Evolutionary conservation across 2,329 filamentous ascomycete genomes (phyloP).

Genomic region (Botryotinia convoluta): DNA sequence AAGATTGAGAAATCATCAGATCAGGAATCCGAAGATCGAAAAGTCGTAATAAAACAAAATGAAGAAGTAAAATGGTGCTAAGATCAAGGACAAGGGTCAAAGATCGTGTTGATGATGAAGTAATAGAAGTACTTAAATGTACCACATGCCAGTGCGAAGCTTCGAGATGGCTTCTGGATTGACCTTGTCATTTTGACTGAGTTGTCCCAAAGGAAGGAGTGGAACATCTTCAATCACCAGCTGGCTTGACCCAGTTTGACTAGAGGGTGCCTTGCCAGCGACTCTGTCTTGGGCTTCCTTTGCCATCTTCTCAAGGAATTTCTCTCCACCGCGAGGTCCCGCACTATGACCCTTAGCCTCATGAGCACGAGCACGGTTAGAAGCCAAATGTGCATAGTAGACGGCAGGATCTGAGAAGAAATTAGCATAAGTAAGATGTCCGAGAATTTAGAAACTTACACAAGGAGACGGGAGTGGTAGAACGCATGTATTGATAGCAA

Average conservation of each 20-base stretch:
- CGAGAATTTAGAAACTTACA: constrained; percentile 45
- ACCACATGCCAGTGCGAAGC: constrained; percentile 38
- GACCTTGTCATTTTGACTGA: constrained; percentile 16
- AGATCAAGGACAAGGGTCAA: constrained; percentile 26
- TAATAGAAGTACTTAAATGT: constrained; percentile 31
- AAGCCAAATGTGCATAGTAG: constrained; percentile 93
- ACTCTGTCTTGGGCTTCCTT: constrained; percentile 24
- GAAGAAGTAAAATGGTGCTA: constrained; percentile 25
- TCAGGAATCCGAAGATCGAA: constrained; percentile 26
- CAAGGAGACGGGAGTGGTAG: constrained; percentile 82
- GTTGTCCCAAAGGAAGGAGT: constrained; percentile 33
- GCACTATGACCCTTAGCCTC: constrained; percentile 51
- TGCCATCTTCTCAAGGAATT: constrained; percentile 39
- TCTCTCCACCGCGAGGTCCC: constrained; percentile 45
- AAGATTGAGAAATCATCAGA: constrained; percentile 5
- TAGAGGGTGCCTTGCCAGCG: constrained; percentile 24
- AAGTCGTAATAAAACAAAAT: constrained; percentile 25
- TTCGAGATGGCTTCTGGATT: constrained; percentile 19
- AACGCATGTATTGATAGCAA: constrained; percentile 88
- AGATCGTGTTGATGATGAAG: constrained; percentile 16
- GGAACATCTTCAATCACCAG: constrained; percentile 27
- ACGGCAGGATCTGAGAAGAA: constrained; percentile 66
- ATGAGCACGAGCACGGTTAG: constrained; percentile 75
- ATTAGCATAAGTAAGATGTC: constrained; percentile 21
- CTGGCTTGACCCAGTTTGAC: constrained; percentile 25